Percentiles rank a stretch among this genome's conserved stretches.
Evolutionary conservation across 805 yeast genomes (phyloP).

Genomic region (Candida xiaguanensis): DNA sequence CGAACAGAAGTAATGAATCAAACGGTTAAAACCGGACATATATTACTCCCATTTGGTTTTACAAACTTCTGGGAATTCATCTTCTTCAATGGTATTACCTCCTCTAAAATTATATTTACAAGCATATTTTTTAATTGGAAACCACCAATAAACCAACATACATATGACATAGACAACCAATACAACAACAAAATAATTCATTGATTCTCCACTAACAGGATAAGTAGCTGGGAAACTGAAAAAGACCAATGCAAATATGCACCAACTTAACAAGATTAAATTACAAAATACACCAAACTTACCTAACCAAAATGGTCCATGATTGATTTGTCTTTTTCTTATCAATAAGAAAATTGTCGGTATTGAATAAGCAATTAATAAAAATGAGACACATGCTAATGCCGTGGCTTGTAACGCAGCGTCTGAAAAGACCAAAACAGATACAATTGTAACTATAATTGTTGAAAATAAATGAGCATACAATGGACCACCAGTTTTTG

Average conservation of each 20-base stretch:
- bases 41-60: constrained; percentile 20
- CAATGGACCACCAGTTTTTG: constrained; percentile 35
- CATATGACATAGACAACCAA: constrained; percentile 34
- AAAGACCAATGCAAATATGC: constrained; percentile 34
- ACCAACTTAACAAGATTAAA: constrained; percentile 30
- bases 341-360: constrained; percentile 32
- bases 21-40: too few species aligned
- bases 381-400: constrained; percentile 34
- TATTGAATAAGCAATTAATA: constrained; percentile 32
- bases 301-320: constrained; percentile 43
- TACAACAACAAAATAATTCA: constrained; percentile 67
- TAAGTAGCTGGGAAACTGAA: constrained; percentile 42
- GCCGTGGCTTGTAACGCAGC: constrained; percentile 39
- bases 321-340: constrained; percentile 36
- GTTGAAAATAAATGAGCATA: constrained; percentile 38
- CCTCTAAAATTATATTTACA: constrained; percentile 41
- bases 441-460: constrained; percentile 21
- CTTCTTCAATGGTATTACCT: constrained; percentile 37
- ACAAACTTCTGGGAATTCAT: constrained; percentile 44
- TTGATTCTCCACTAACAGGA: constrained; percentile 58
- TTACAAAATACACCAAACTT: constrained; percentile 32
- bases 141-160: constrained; percentile 39
- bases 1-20: too few species aligned
- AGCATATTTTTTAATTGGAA: constrained; percentile 35
- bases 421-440: constrained; percentile 29